Evolutionary conservation across 2,329 filamentous ascomycete species (phyloP).

Genomic region (Aureobasidium sp.): DNA sequence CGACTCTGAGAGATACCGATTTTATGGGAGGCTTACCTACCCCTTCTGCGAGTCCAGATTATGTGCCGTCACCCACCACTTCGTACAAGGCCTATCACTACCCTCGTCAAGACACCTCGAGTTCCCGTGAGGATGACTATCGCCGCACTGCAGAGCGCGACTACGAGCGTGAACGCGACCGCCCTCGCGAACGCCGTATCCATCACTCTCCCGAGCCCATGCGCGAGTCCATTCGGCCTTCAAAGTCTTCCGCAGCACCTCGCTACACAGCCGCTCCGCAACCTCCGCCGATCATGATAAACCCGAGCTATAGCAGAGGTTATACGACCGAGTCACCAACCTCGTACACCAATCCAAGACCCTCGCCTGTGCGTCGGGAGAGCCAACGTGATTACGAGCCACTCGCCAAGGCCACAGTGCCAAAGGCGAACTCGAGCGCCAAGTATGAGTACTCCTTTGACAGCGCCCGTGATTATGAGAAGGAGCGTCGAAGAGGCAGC

Average conservation of each 20-base stretch:
- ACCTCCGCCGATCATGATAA: slow-evolving; percentile 6
- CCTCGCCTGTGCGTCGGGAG: slow-evolving; percentile 3
- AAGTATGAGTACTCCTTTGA: neutral
- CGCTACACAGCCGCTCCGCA: slow-evolving; percentile 5
- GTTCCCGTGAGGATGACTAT: slow-evolving; percentile 26
- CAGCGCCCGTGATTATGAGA: neutral
- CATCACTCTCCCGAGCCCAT: slow-evolving; percentile 6
- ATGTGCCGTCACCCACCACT: slow-evolving; percentile 10
- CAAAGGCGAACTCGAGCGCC: neutral
- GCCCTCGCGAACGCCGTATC: slow-evolving; percentile 11
- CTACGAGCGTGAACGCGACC: slow-evolving; percentile 6
- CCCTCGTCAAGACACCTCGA: slow-evolving; percentile 22
- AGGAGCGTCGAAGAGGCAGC: slow-evolving; percentile 1
- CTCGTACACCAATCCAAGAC: neutral
- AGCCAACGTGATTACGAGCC: neutral
- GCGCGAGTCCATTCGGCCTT: neutral
- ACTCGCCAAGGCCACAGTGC: neutral
- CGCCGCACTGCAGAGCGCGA: slow-evolving; percentile 11
- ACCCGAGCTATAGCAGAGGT: neutral
- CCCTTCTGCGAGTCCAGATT: slow-evolving; percentile 25
- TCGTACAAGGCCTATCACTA: slow-evolving; percentile 22
- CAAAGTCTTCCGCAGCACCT: neutral
- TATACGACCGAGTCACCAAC: slow-evolving; percentile 10
- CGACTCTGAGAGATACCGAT: slow-evolving; percentile 24
- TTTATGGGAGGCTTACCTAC: slow-evolving; percentile 23